These are phyloP conservation scores for Solanum hybrid DNA, from an alignment of 305 asterid genomes.

Conservation along the genomic window DNA sequence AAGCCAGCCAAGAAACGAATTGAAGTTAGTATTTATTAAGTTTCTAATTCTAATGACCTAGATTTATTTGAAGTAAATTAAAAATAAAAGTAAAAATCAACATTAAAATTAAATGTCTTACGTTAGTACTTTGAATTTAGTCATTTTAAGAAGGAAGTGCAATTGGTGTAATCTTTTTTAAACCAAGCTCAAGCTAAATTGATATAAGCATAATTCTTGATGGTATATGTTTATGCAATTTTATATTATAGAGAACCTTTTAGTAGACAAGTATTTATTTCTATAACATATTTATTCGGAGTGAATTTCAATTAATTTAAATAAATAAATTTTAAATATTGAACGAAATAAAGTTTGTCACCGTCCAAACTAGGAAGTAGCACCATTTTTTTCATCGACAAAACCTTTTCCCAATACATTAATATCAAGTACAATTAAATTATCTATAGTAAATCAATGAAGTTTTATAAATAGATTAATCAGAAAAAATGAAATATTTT, in stretches of 20 bases:
- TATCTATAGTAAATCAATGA: not conserved
- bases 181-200: not conserved
- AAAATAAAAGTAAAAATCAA: too few relatives aligned
- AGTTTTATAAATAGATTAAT: not conserved
- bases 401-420: not conserved
- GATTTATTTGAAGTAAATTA: not conserved
- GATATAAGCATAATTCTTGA: not conserved
- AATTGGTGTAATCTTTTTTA: not conserved
- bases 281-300: not conserved
- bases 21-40: not conserved
- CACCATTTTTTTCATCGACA: too few relatives aligned
- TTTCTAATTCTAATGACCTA: not conserved
- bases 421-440: not conserved
- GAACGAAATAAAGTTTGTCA: not conserved
- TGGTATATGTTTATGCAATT: not conserved
- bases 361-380: not conserved
- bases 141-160: not conserved
- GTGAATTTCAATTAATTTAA: not conserved
- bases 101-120: not conserved
- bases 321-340: not conserved
- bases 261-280: not conserved
- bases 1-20: rapidly evolving
- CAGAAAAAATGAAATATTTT: not conserved
- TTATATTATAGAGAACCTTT: not conserved
- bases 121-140: not conserved